Percentiles rank a stretch among this genome's conserved stretches.
Evolutionary conservation across 148 eudicot species (phyloP).

Genomic region (Rhododendron griersonianum): DNA sequence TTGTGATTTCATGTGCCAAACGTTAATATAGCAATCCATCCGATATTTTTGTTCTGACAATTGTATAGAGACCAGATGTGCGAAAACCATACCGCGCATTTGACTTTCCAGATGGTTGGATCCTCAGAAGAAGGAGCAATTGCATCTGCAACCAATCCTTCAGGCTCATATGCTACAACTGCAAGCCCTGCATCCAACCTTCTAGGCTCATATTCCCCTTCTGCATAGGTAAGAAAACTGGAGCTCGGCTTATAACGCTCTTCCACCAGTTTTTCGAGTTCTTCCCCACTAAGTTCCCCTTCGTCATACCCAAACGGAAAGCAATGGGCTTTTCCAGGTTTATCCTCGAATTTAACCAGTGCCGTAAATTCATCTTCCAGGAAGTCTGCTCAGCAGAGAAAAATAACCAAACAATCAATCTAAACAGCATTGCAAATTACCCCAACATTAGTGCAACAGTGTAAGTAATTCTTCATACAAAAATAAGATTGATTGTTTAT

Average conservation of each 20-base stretch:
- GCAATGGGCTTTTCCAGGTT: conserved; percentile 37
- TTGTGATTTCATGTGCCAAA: not conserved
- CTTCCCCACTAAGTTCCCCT: conserved; percentile 76
- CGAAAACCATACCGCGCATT: conserved; percentile 66
- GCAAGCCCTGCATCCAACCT: not conserved
- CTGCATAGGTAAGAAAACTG: conserved; percentile 66
- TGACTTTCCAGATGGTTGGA: conserved; percentile 85
- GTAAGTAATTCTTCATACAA: not conserved
- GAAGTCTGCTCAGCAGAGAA: conserved; percentile 26
- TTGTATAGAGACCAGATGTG: not conserved
- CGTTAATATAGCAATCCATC: not conserved
- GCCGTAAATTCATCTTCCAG: conserved; percentile 37
- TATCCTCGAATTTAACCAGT: conserved; percentile 29
- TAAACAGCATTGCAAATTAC: not conserved
- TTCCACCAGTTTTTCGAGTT: conserved; percentile 60
- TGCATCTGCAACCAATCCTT: conserved; percentile 25
- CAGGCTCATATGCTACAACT: not conserved
- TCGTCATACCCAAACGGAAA: conserved; percentile 33
- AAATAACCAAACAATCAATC: not conserved
- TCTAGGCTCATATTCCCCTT: conserved; percentile 49
- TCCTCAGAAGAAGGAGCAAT: conserved; percentile 41
- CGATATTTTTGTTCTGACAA: not conserved
- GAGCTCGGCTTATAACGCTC: conserved; percentile 78
- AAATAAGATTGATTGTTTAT: no score
- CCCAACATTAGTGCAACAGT: not conserved